Evolutionary conservation across 371 early-diverging fungal genomes (phyloP).

Genomic region (Nematocida displodere): DNA sequence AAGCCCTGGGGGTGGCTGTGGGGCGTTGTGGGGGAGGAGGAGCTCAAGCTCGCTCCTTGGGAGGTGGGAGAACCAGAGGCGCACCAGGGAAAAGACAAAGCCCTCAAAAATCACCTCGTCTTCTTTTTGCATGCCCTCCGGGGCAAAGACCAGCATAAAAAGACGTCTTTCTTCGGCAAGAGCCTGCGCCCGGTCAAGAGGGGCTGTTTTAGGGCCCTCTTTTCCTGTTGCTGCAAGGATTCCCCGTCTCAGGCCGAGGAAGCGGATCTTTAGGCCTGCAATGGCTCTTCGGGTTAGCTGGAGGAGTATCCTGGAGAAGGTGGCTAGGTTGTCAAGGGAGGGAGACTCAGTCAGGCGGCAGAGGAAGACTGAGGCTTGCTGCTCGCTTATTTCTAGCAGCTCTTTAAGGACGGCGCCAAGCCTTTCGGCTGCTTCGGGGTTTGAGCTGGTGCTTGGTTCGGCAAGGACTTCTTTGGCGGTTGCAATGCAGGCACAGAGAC

Average conservation of each 20-base stretch:
- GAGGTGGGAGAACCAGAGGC: no score
- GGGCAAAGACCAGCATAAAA: neutral
- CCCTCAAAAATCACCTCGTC: neutral
- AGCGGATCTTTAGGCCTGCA: neutral
- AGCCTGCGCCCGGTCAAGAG: no score
- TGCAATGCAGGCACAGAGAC: neutral
- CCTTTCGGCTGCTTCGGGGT: neutral
- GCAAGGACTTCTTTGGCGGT: neutral
- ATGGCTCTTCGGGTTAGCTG: neutral
- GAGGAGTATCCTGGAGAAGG: neutral
- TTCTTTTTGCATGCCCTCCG: neutral
- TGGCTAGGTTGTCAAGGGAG: neutral
- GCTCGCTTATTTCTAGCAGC: neutral
- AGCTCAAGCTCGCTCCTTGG: no score
- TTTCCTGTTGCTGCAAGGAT: neutral
- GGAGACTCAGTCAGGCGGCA: neutral
- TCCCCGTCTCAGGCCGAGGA: neutral
- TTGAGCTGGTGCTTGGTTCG: neutral
- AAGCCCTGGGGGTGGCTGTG: no score
- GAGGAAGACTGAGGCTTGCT: neutral
- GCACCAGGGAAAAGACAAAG: neutral
- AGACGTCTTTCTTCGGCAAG: neutral
- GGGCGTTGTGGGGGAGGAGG: no score
- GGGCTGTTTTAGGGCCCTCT: no score
- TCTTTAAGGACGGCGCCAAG: neutral